These are phyloP conservation scores for Mycena galopus DNA, from an alignment of 768 basidiomycete species.

Conservation along the genomic window DNA sequence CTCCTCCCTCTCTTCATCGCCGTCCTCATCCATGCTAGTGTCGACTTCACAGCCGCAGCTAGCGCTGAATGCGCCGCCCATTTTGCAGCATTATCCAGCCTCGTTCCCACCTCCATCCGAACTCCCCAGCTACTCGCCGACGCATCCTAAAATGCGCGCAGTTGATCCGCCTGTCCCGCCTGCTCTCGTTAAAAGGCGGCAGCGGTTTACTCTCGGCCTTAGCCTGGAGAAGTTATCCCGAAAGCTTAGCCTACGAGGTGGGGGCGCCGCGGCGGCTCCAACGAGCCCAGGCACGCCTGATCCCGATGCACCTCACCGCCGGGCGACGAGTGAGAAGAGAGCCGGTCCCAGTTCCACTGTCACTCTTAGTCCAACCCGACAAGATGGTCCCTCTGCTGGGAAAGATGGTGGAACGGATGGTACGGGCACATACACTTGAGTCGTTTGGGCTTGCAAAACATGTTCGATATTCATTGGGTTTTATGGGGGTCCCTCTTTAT, in stretches of 20 bases:
- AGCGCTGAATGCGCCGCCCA: conserved; percentile 25
- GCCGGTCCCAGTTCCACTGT: background rate
- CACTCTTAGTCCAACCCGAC: background rate
- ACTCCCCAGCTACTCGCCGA: conserved; percentile 32
- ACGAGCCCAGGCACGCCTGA: conserved; percentile 1
- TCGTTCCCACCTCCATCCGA: conserved; percentile 33
- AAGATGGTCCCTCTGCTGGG: background rate
- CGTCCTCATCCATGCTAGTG: conserved; percentile 16
- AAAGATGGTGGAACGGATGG: background rate
- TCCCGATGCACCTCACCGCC: conserved; percentile 7
- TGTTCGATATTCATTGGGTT: conserved; percentile 15
- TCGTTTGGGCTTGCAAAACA: background rate
- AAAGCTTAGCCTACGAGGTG: conserved; percentile 28
- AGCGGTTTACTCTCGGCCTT: conserved; percentile 31
- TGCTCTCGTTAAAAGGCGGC: conserved; percentile 32
- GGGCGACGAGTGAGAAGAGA: conserved; percentile 16
- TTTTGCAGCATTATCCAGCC: conserved; percentile 32
- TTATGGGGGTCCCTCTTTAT: conserved; percentile 2
- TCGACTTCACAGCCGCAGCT: conserved; percentile 35
- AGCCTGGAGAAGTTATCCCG: conserved; percentile 20
- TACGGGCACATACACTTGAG: conserved; percentile 21
- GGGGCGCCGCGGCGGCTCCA: conserved; percentile 7
- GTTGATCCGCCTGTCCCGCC: conserved; percentile 33
- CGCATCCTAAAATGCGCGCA: conserved; percentile 37
- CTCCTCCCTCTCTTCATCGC: conserved; percentile 25